Conservation (phyloP, 78 protist genomes). For the Corallochytrium limacisporum region DNA sequence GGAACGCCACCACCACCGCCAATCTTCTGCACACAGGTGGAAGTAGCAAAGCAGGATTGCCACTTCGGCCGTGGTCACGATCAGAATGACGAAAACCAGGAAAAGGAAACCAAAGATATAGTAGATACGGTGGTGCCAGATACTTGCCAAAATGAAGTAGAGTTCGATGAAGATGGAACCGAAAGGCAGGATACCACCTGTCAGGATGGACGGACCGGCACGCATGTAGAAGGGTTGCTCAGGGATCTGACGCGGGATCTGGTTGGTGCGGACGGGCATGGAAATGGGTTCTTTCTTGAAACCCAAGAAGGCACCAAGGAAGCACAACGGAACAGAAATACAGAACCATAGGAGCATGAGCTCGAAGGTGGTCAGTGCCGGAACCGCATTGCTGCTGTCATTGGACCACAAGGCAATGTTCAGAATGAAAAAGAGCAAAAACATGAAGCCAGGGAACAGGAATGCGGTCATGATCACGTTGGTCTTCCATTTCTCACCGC, state of each 20-base stretch:
- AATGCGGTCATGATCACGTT: slow-evolving; percentile 22
- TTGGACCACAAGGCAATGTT: slow-evolving; percentile 64
- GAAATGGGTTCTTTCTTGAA: slow-evolving; percentile 39
- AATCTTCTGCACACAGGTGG: slow-evolving; percentile 79
- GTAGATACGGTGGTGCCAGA: slow-evolving; percentile 80
- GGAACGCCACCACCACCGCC: slow-evolving; percentile 95
- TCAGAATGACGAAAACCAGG: slow-evolving; percentile 74
- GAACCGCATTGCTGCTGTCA: slow-evolving; percentile 66
- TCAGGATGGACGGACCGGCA: slow-evolving; percentile 53
- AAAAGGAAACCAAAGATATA: slow-evolving; percentile 87
- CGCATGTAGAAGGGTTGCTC: slow-evolving; percentile 76
- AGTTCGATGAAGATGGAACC: slow-evolving; percentile 89
- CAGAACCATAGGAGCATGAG: slow-evolving; percentile 77
- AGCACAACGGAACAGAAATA: slow-evolving; percentile 85
- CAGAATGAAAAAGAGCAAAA: slow-evolving; percentile 60
- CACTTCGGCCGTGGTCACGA: slow-evolving; percentile 76
- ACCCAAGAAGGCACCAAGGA: slow-evolving; percentile 81
- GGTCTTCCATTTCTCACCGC: slow-evolving; percentile 67
- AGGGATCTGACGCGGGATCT: slow-evolving; percentile 85
- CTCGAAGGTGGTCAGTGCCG: slow-evolving; percentile 45
- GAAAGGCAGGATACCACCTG: slow-evolving; percentile 90
- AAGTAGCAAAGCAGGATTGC: slow-evolving; percentile 84
- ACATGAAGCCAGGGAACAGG: slow-evolving; percentile 24
- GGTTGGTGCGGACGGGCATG: slow-evolving; percentile 69
- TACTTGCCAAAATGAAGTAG: slow-evolving; percentile 67